Base-by-base conservation (phyloP, 371 early-diverging fungal genomes). In the Sporodiniella umbellata region DNA sequence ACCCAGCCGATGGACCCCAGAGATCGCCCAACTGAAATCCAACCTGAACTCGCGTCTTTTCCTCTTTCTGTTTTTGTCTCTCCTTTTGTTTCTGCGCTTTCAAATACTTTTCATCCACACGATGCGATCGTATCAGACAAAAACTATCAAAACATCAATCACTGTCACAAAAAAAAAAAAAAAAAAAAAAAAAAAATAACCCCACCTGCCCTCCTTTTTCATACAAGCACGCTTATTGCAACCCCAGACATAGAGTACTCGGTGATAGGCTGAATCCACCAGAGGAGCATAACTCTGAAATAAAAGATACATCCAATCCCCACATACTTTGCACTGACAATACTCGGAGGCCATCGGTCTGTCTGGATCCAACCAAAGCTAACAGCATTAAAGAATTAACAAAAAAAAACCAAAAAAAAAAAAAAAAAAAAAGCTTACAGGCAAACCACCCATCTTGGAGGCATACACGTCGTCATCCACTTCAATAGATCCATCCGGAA, bases 251-350 rank as follows among this genome's bases (percentile, higher is more conserved):
- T 91, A 91, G 8, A 91, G 56, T 0, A 83, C 82, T 38, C 92
- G 73, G 38, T 90, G 88, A 61, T 79, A 87, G n/a, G 81, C 62
- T 11, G 90, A 89, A 18, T 75, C 76, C 4, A 81, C 76, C 8
- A 91, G 60, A 2, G 92, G 92, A 14, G 78, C 91, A 59, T 87
- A 88, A 7, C 81, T 75, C 62, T 91, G 92, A 10, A 84, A 72
- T 6, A 91, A 59, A 24, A 89, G 60, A 42, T 76, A 78, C 85
- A 89, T 84, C 7, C 56, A 54, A 11, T 67, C 48, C 4, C 58
- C 62, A 58, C 92, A 91, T 21, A 60, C 42, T 3, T 48, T 39
- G 26, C 75, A 75, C 2, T 33, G 33, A n/a, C 59, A 64, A 4
- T 56, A 26, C 8, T 59, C 39, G 5, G 45, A 17, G 8, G 66